Conservation (phyloP, 169 alveolate genomes). For the Plasmodium vivax region DNA sequence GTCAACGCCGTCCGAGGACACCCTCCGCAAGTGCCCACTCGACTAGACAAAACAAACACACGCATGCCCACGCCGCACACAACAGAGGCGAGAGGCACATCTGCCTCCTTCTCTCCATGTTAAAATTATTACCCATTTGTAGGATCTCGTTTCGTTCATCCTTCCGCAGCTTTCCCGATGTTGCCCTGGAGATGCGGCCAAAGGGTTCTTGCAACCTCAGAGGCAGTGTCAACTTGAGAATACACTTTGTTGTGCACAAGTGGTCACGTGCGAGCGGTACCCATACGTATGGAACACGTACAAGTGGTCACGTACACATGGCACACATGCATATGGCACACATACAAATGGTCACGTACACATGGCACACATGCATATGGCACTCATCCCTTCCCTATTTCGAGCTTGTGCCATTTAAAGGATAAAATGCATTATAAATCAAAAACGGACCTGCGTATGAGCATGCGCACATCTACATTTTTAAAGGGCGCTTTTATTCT, state of each 20-base stretch:
- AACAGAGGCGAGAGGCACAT: neutral
- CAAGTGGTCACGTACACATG: neutral
- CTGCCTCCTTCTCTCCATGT: neutral
- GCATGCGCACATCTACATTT: constrained; percentile 4
- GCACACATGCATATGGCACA: too few species aligned
- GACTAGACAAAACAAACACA: neutral
- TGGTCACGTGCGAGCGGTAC: neutral
- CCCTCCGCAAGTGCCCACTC: neutral
- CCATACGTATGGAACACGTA: neutral
- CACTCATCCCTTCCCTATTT: neutral
- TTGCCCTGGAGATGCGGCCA: neutral
- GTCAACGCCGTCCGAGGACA: neutral
- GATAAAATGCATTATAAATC: neutral
- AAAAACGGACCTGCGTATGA: neutral
- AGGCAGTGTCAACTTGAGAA: neutral
- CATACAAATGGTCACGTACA: neutral
- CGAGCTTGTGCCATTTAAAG: neutral
- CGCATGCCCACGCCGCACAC: neutral
- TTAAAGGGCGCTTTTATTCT: neutral
- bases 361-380: too few species aligned
- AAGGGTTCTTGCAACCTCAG: neutral
- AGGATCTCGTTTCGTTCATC: constrained; percentile 42
- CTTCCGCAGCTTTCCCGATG: neutral
- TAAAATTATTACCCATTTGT: constrained; percentile 65
- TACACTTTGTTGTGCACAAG: neutral